A percentile compares a stretch with the other conserved stretches of the same genome.
Conservation (phyloP, 2,329 filamentous ascomycete species). For the Aulographum hederae region DNA sequence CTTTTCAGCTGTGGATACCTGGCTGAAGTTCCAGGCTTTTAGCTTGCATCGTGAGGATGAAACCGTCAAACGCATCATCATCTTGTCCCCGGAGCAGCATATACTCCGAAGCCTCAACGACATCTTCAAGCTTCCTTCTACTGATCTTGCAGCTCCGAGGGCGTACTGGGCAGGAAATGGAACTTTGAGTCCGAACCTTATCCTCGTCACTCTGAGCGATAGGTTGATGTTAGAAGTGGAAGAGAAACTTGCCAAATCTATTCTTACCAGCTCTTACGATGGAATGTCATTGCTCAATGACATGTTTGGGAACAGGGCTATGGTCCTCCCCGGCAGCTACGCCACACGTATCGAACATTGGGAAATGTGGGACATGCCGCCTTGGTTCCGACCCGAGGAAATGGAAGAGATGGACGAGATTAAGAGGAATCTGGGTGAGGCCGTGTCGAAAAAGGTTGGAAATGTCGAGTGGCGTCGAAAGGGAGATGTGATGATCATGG, state of each 20-base stretch:
- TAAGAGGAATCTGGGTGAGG: too few relatives aligned
- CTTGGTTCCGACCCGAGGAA: slow-evolving; percentile 7
- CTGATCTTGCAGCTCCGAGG: slow-evolving; percentile 12
- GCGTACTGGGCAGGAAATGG: slow-evolving; percentile 14
- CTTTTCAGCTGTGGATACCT: slow-evolving; percentile 10
- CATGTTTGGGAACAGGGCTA: slow-evolving; percentile 10
- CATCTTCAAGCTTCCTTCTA: slow-evolving; percentile 11
- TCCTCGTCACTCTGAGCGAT: slow-evolving; percentile 11
- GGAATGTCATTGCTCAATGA: slow-evolving; percentile 15
- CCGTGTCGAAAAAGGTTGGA: too few relatives aligned
- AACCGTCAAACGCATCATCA: slow-evolving; percentile 9
- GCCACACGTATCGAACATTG: slow-evolving; percentile 12
- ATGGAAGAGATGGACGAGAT: background rate
- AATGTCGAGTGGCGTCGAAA: too few relatives aligned
- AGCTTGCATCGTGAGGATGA: slow-evolving; percentile 11
- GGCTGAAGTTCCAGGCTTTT: slow-evolving; percentile 13
- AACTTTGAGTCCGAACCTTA: slow-evolving; percentile 11
- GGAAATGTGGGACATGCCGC: slow-evolving; percentile 14
- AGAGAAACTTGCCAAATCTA: slow-evolving; percentile 6
- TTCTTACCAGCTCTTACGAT: slow-evolving; percentile 10
- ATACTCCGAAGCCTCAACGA: slow-evolving; percentile 12
- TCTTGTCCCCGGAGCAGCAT: slow-evolving; percentile 13
- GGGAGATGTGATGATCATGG: too few relatives aligned
- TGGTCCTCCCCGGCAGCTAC: slow-evolving; percentile 12
- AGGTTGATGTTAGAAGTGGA: slow-evolving; percentile 10